Evolutionary conservation across 75 land plant species (phyloP), one percentile per base, ranked within the genome.

Genomic region (Selaginella moellendorffii): DNA sequence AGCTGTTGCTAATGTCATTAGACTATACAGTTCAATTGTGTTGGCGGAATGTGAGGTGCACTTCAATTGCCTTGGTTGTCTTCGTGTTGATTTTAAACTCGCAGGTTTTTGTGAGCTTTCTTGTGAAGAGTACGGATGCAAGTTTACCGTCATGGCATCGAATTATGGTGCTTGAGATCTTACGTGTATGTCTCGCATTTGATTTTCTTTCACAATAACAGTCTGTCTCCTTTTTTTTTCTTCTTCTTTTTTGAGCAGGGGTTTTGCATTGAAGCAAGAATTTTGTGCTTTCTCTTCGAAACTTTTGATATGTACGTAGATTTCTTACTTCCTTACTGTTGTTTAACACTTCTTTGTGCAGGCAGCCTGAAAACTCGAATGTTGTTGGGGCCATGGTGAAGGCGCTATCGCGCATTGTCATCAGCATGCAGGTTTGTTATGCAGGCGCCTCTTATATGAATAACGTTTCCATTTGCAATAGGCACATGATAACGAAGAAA

Each of bases 1-100:
- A 30, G 80, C 92, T 42, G 99, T 95, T 63, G 82, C 99, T 25
- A 87, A 84, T 84, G 80, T 95, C 54, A 78, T 87, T 70, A 81
- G 92, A 74, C 84, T 90, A 2, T 95, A 95, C 66, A 84, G 83
- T 76, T 76, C 83, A 56, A 76, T 87, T 24, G 83, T 95, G 54
- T 73, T 78, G 20, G 89, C 99, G 2, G 99, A 95, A 74, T 84
- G 92, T 66, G 99, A 95, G 97, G 99, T 93, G 69, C n/a, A n/a
- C n/a, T n/a, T n/a, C n/a, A n/a, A n/a, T n/a, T n/a, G n/a, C n/a
- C n/a, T n/a, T n/a, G n/a, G n/a, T n/a, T n/a, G n/a, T n/a, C n/a
- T n/a, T n/a, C n/a, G n/a, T n/a, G n/a, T n/a, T n/a, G 46, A 5
- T 36, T 14, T 36, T 14, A 36, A 36, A 36, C 46, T 28, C 27